Evolutionary conservation across 2,329 filamentous ascomycete genomes (phyloP).

Genomic region (Xylaria sp.): DNA sequence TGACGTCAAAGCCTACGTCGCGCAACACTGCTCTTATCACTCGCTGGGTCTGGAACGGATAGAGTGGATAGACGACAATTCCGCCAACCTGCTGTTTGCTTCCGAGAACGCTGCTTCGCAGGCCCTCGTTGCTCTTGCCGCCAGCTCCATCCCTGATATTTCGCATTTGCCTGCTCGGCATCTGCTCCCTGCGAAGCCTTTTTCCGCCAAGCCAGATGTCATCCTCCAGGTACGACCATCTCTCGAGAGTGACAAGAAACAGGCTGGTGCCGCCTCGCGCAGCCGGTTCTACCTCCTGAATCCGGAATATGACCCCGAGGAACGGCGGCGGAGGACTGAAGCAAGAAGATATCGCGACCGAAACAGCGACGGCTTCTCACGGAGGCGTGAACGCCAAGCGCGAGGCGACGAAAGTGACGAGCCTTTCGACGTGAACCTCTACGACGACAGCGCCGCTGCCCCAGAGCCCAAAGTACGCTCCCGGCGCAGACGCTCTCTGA

Average conservation of each 20-base stretch:
- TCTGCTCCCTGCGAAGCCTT: slow-evolving; percentile 74
- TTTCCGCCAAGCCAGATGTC: slow-evolving; percentile 74
- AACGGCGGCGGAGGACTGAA: slow-evolving; percentile 70
- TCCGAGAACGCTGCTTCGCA: slow-evolving; percentile 63
- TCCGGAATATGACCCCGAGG: slow-evolving; percentile 86
- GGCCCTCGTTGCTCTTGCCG: slow-evolving; percentile 65
- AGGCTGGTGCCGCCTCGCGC: slow-evolving; percentile 77
- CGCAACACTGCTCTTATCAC: slow-evolving; percentile 70
- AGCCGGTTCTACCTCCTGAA: slow-evolving; percentile 95
- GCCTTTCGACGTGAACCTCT: slow-evolving; percentile 79
- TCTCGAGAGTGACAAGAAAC: slow-evolving; percentile 81
- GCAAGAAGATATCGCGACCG: slow-evolving; percentile 71
- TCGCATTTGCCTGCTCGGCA: slow-evolving; percentile 70
- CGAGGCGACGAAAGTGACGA: slow-evolving; percentile 63
- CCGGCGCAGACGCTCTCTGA: slow-evolving; percentile 52
- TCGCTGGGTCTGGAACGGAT: slow-evolving; percentile 65
- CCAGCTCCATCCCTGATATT: slow-evolving; percentile 63
- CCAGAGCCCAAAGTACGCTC: slow-evolving; percentile 43
- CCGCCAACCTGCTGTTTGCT: slow-evolving; percentile 85
- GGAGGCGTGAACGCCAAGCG: slow-evolving; percentile 50
- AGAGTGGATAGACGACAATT: slow-evolving; percentile 96
- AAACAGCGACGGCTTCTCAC: slow-evolving; percentile 52
- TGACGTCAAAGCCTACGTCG: slow-evolving; percentile 80
- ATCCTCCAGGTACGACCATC: slow-evolving; percentile 79
- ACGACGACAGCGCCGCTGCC: slow-evolving; percentile 74